phyloP scores from a whole-genome alignment of 352 stramenopile genomes.

The Phytophthora hybrid region DNA sequence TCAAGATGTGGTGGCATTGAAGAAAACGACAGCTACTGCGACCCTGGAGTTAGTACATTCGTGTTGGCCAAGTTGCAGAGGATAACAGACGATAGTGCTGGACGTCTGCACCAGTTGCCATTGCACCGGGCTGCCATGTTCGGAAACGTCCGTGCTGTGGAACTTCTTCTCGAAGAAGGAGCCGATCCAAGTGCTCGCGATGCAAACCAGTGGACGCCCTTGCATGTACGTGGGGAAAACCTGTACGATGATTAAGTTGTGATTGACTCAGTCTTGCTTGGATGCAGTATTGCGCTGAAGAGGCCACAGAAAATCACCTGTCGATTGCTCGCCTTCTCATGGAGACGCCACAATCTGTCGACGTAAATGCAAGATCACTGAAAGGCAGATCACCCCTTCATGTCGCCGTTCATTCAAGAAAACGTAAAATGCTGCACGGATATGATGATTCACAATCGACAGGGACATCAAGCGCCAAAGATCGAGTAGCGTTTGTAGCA shows the following conservation, averaged over 20 bases:
- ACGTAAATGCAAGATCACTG: slow-evolving; percentile 51
- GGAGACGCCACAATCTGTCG: slow-evolving; percentile 12
- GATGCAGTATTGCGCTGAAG: slow-evolving; percentile 57
- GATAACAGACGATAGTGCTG: slow-evolving; percentile 21
- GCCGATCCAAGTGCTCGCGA: slow-evolving; percentile 50
- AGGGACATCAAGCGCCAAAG: neutral
- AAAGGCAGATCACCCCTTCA: slow-evolving; percentile 71
- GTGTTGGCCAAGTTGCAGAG: slow-evolving; percentile 47
- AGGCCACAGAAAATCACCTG: slow-evolving; percentile 42
- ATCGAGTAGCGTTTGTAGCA: slow-evolving; percentile 31
- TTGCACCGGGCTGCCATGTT: slow-evolving; percentile 64
- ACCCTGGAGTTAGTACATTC: slow-evolving; percentile 53
- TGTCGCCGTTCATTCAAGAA: slow-evolving; percentile 35
- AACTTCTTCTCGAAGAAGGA: slow-evolving; percentile 53
- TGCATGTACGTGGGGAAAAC: slow-evolving; percentile 63
- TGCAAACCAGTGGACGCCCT: slow-evolving; percentile 62
- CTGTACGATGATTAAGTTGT: neutral
- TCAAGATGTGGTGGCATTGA: neutral
- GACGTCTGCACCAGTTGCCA: slow-evolving; percentile 44
- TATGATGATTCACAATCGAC: neutral
- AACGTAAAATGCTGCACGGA: neutral
- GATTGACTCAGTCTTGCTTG: neutral
- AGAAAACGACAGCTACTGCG: neutral
- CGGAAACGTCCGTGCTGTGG: slow-evolving; percentile 47
- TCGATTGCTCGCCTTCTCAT: slow-evolving; percentile 55